Evolutionary conservation across 768 basidiomycete genomes (phyloP), one percentile per base, ranked within the genome.

Genomic region (Coprinopsis strossmayeri): DNA sequence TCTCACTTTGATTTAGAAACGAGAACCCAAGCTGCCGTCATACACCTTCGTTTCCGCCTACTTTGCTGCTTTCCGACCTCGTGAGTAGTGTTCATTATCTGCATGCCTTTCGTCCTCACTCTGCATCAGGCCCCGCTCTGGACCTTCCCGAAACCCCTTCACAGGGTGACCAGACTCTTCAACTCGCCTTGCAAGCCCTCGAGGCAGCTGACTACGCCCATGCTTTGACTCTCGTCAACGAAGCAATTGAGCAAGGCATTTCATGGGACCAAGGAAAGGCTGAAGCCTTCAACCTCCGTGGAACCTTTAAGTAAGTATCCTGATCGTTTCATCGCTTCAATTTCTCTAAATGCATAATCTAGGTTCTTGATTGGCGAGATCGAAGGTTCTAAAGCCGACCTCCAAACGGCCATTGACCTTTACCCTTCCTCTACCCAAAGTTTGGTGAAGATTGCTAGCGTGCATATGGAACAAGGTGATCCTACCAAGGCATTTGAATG

Each of bases 361-460:
- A 92, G 89, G 62, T 99, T 98, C 81, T 73, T 99, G 45, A 84
- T 84, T 50, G 84, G 84, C 34, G 87, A 98, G 55, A 78, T 92
- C 21, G 64, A 71, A 1, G 87, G 84, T 7, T 93, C 94, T 37
- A 88, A 92, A 61, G 73, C 66, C 1, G 95, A 98, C 64, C 71
- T 98, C 28, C 77, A 86, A 38, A 80, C 85, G 57, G 86, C 86
- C 38, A 71, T 95, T 47, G 68, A 75, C 45, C 67, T 95, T 25
- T 64, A 72, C 50, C 89, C 78, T 12, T 69, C 68, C 35, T 81
- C 83, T 57, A 91, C 91, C 0, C 95, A 97, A 67, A 87, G 82
- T 55, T 78, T 91, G 64, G 93, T 99, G 56, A 99, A 99, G 77
- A 83, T 98, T 53, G 96, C 95, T 12, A 91, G 87, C 57, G 93